A percentile compares a stretch with the other conserved stretches of the same genome.
phyloP scores from a whole-genome alignment of 1,284 basidiomycete species.

The Ustilago trichophora region DNA sequence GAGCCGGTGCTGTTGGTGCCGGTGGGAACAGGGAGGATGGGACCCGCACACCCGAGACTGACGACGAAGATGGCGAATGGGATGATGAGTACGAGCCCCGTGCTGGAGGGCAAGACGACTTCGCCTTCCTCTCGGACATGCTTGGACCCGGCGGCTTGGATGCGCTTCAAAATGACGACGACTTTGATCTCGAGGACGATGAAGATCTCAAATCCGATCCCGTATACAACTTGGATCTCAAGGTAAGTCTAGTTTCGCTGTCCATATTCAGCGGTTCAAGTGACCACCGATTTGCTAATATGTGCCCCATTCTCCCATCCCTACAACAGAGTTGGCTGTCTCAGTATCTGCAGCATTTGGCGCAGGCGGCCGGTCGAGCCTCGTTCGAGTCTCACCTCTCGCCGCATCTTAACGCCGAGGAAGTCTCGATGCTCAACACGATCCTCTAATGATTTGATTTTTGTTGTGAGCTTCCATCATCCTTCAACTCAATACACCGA shows the following conservation, averaged over 20 bases:
- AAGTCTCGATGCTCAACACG: constrained; percentile 29
- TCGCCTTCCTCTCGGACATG: constrained; percentile 67
- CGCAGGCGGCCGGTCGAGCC: constrained; percentile 15
- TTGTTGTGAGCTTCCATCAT: too few species aligned
- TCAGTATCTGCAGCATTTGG: constrained; percentile 25
- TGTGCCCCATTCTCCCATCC: too few species aligned
- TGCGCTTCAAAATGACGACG: constrained; percentile 71
- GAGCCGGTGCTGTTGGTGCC: constrained; percentile 17
- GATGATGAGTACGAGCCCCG: constrained; percentile 52
- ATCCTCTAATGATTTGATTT: constrained; percentile 7
- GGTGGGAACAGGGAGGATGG: constrained; percentile 17
- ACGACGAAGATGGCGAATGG: constrained; percentile 57
- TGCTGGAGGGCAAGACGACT: constrained; percentile 70
- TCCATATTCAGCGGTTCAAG: too few species aligned
- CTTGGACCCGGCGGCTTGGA: constrained; percentile 73
- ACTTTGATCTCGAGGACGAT: constrained; percentile 69
- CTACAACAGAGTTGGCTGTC: constrained; percentile 22
- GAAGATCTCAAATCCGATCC: constrained; percentile 88
- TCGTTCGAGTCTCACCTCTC: constrained; percentile 24
- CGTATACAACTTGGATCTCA: constrained; percentile 86
- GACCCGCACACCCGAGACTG: constrained; percentile 47
- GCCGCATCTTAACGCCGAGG: constrained; percentile 29
- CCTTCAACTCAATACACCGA: background rate
- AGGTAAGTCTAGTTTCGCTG: too few species aligned
- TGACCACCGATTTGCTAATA: too few species aligned